Percentiles rank a stretch among this genome's conserved stretches.
phyloP scores from a whole-genome alignment of 2,329 filamentous ascomycete genomes.

The Aspergillus viridinutans region DNA sequence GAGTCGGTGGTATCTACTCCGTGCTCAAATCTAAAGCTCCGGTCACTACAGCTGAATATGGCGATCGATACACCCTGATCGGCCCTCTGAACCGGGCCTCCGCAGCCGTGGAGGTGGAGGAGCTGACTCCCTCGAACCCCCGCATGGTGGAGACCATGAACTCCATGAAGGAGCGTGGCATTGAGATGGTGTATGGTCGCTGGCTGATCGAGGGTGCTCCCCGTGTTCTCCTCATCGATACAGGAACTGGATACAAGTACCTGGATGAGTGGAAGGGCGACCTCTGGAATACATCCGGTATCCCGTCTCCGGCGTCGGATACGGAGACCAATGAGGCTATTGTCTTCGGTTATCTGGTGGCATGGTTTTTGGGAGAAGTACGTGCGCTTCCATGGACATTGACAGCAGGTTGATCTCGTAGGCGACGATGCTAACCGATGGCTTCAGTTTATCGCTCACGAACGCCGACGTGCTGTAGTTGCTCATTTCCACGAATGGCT shows the following conservation, averaged over 20 bases:
- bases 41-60: slow-evolving; percentile 97
- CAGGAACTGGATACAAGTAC: slow-evolving; percentile 84
- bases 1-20: slow-evolving; percentile 98
- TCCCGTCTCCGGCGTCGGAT: slow-evolving; percentile 87
- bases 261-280: slow-evolving; percentile 97
- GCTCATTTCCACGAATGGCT: slow-evolving; percentile 99
- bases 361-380: slow-evolving; percentile 98
- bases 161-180: slow-evolving; percentile 88
- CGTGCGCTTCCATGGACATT: slow-evolving; percentile 21
- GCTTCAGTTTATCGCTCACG: slow-evolving; percentile 80
- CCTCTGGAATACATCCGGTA: slow-evolving; percentile 86
- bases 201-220: slow-evolving; percentile 98
- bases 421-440: slow-evolving; percentile 11
- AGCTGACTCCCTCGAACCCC: slow-evolving; percentile 76
- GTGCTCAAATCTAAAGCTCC: slow-evolving; percentile 98
- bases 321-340: slow-evolving; percentile 97
- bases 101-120: slow-evolving; percentile 96
- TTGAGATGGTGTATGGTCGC: slow-evolving; percentile 85
- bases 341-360: slow-evolving; percentile 93
- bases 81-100: slow-evolving; percentile 90
- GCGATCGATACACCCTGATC: slow-evolving; percentile 91
- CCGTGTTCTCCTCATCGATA: slow-evolving; percentile 89
- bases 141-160: slow-evolving; percentile 78
- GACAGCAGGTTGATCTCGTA: neutral
- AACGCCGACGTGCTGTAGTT: slow-evolving; percentile 87